Conservation (phyloP, 2,329 filamentous ascomycete species). For the Aspergillus ibericus region DNA sequence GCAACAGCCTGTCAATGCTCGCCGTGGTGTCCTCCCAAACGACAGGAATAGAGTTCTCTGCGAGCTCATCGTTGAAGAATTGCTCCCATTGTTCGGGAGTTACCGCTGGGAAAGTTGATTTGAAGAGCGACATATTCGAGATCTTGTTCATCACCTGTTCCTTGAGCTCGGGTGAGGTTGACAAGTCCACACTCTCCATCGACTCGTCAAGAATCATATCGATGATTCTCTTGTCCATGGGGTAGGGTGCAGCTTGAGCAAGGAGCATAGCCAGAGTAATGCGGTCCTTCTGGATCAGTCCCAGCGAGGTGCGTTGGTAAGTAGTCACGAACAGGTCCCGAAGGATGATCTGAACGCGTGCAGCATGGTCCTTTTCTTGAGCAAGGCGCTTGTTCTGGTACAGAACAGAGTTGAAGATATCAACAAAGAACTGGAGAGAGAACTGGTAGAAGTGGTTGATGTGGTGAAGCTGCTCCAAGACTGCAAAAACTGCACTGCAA, state of each 20-base stretch:
- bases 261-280: constrained; percentile 93
- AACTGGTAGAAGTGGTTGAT: constrained; percentile 99
- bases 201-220: constrained; percentile 81
- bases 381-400: constrained; percentile 73
- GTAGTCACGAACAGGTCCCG: constrained; percentile 87
- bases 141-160: constrained; percentile 70
- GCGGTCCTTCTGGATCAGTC: constrained; percentile 88
- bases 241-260: constrained; percentile 91
- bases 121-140: constrained; percentile 70
- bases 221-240: constrained; percentile 87
- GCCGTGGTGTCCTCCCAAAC: constrained; percentile 68
- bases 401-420: constrained; percentile 94
- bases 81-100: constrained; percentile 69
- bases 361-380: constrained; percentile 70
- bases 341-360: constrained; percentile 84
- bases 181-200: constrained; percentile 75
- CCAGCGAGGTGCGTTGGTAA: constrained; percentile 90
- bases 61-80: constrained; percentile 83
- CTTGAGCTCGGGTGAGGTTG: constrained; percentile 62
- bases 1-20: constrained; percentile 71
- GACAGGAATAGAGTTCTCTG: constrained; percentile 77
- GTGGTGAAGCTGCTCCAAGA: constrained; percentile 94
- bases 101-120: constrained; percentile 66
- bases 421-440: constrained; percentile 95
- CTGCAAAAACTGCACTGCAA: constrained; percentile 95